These are phyloP conservation scores for Coelastrella sp. DNA, from an alignment of 139 green algal genomes.

Conservation along the genomic window DNA sequence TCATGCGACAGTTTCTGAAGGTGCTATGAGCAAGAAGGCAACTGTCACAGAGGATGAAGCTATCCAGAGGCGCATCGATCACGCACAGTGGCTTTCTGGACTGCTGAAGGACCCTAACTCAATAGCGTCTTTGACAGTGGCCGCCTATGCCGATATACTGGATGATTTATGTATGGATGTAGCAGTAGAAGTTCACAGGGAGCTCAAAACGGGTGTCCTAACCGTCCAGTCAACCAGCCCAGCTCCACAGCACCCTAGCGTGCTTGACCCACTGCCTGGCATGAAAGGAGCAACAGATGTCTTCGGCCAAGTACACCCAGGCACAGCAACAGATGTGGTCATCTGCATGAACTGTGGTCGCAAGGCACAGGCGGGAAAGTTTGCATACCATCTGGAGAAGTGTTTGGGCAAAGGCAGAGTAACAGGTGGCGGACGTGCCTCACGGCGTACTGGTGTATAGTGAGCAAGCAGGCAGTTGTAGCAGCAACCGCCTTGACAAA, in stretches of 20 bases:
- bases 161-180: constrained; percentile 73
- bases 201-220: constrained; percentile 51
- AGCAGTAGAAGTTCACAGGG: constrained; percentile 73
- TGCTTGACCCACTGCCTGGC: constrained; percentile 48
- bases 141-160: constrained; percentile 62
- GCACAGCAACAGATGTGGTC: constrained; percentile 82
- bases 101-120: constrained; percentile 51
- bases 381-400: constrained; percentile 89
- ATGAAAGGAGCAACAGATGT: constrained; percentile 68
- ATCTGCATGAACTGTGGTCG: constrained; percentile 78
- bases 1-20: too few species aligned
- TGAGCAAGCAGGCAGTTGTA: not conserved
- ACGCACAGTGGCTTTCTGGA: constrained; percentile 30
- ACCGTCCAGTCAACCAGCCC: not conserved
- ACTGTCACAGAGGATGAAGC: constrained; percentile 50
- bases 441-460: not conserved
- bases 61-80: constrained; percentile 34
- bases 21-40: constrained; percentile 21
- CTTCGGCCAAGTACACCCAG: constrained; percentile 83
- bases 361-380: constrained; percentile 77
- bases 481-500: too few species aligned
- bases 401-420: constrained; percentile 81
- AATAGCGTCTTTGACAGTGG: constrained; percentile 52
- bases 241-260: not conserved
- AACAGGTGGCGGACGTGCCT: not conserved